Evolutionary conservation across 352 stramenopile species (phyloP).

Genomic region (Phytophthora sojae): DNA sequence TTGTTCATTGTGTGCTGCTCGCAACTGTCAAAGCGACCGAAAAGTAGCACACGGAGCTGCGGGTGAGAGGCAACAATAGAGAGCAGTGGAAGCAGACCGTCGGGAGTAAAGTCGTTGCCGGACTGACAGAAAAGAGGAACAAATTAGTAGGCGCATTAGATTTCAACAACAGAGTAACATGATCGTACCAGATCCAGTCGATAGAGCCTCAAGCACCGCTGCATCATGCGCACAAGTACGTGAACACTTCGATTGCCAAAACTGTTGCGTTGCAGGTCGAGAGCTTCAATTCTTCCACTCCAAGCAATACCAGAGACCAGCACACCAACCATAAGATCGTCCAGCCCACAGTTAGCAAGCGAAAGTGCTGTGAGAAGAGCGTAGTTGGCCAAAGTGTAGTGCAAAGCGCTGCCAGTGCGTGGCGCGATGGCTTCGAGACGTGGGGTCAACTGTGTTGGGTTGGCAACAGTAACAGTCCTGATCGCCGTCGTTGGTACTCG

Average conservation of each 20-base stretch:
- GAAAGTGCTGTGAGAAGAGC: slow-evolving; percentile 34
- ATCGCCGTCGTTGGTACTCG: slow-evolving; percentile 30
- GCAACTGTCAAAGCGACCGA: slow-evolving; percentile 38
- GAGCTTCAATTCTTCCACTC: slow-evolving; percentile 39
- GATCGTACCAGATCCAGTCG: slow-evolving; percentile 50
- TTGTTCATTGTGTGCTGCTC: slow-evolving; percentile 12
- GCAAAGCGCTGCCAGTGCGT: slow-evolving; percentile 34
- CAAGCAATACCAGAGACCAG: slow-evolving; percentile 52
- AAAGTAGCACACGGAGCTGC: slow-evolving; percentile 34
- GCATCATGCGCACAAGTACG: slow-evolving; percentile 43
- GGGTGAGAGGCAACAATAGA: slow-evolving; percentile 21
- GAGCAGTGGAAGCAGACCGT: slow-evolving; percentile 35
- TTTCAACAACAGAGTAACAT: neutral
- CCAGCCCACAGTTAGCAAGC: slow-evolving; percentile 48
- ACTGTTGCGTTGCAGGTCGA: slow-evolving; percentile 48
- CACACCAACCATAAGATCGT: slow-evolving; percentile 44
- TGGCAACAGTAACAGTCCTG: slow-evolving; percentile 33
- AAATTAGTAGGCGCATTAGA: neutral
- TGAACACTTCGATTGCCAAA: slow-evolving; percentile 40
- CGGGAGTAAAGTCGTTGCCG: slow-evolving; percentile 41
- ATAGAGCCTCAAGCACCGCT: slow-evolving; percentile 39
- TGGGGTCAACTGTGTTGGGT: slow-evolving; percentile 38
- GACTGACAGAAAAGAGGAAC: slow-evolving; percentile 29
- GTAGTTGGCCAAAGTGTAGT: slow-evolving; percentile 51
- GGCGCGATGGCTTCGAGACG: slow-evolving; percentile 27